phyloP scores from a whole-genome alignment of 2,329 filamentous ascomycete species.

The Arthrinium phaeospermum region DNA sequence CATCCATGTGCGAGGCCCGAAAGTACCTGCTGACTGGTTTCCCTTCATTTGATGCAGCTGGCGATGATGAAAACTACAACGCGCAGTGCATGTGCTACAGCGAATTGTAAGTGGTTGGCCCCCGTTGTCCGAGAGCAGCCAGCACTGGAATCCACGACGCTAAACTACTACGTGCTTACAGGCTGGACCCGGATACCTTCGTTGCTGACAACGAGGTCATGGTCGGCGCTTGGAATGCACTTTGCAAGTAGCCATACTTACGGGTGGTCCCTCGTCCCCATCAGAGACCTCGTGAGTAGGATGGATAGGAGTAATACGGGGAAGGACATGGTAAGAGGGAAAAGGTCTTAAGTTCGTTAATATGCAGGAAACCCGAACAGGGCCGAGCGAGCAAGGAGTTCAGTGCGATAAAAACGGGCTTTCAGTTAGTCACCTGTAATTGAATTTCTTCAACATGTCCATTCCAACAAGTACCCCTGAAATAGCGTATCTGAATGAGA shows the following conservation, averaged over 20 bases:
- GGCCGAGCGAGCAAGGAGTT: no score
- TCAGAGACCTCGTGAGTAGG: background rate
- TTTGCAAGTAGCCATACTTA: slow-evolving; percentile 27
- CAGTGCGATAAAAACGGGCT: no score
- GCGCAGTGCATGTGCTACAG: slow-evolving; percentile 36
- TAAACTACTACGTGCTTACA: slow-evolving; percentile 19
- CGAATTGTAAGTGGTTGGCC: slow-evolving; percentile 33
- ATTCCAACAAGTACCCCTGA: no score
- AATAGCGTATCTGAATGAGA: no score
- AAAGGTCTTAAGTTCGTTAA: no score
- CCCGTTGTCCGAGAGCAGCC: no score
- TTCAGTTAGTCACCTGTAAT: no score
- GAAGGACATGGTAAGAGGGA: background rate
- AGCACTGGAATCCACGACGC: background rate
- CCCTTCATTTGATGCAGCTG: background rate
- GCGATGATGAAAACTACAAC: slow-evolving; percentile 24
- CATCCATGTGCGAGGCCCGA: background rate
- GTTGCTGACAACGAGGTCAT: slow-evolving; percentile 31
- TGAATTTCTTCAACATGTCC: no score
- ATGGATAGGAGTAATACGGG: background rate
- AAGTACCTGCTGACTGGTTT: background rate
- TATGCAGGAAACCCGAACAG: no score
- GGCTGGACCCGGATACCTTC: slow-evolving; percentile 34
- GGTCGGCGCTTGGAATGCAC: slow-evolving; percentile 38
- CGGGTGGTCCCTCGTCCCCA: background rate